Base-by-base conservation (phyloP, 2,329 filamentous ascomycete genomes). In the Colletotrichum sp. region DNA sequence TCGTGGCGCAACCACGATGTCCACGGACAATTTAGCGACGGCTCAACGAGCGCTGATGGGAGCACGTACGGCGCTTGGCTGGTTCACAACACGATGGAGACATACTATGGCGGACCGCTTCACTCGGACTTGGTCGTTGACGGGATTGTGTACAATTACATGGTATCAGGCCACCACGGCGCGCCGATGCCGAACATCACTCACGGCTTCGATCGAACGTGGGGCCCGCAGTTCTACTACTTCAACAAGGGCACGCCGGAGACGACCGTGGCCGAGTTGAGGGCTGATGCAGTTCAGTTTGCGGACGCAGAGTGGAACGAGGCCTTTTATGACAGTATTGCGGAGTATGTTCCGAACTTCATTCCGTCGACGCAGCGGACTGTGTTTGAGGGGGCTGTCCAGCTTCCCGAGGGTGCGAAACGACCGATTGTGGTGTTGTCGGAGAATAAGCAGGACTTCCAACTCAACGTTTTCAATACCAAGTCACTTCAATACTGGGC, bases 121-220 rank as follows among this genome's bases (percentile, higher is more conserved):
- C 91, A 93, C 80, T 92, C 91, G 0, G 92, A 93, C 78, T 83
- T 93, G 7, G 88, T 88, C 0, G 92, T 93, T 0, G 92, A 93
- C 77, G 91, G 91, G 0, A 92, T 93, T 62, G 87, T 93, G 0
- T 93, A 93, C 80, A 92, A 93, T 79, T 93, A 93, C 78, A 88
- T 82, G 81, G 87, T 89, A 7, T 91, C 89, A 0, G 93, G 92
- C 74, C 91, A 93, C 77, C 91, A 93, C 69, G 91, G 92, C 7
- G 89, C 90, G 74, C 89, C 90, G 56, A 91, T 89, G 16, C 91
- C 92, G 7, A 92, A 93, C 78, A 92, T 93, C 78, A 92, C 90
- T 1, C 81, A 91, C 76, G 92, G 92, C 1, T 93, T 93, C 77
- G 91, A 93, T 78, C 87, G 91, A 4, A 93, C 92, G 0, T 93